Evolutionary conservation across 441 rosid species (phyloP), one percentile per base, ranked within the genome.

Genomic region (Mallotus repandus): DNA sequence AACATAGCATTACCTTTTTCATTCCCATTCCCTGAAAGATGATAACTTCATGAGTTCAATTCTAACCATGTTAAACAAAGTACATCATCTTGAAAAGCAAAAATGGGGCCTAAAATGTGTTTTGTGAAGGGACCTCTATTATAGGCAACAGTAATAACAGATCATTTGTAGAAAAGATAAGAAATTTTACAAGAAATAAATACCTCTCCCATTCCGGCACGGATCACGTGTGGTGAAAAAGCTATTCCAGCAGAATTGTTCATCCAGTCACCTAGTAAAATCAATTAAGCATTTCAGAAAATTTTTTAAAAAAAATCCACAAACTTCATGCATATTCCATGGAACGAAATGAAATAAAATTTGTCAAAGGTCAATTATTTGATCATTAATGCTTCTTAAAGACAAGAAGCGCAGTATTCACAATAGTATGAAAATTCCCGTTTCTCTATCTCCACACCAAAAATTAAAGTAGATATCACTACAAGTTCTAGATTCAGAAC

Each of bases 181-280:
- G 46, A 79, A 71, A 49, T 60, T 15, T 8, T 60, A 43, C 68
- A 73, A 62, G 41, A 69, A 68, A 72, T 25, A 49, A 8, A 74
- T 86, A 94, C 99, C 88, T 96, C 99, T 80, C 98, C 98, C 70
- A 83, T 89, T 84, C 81, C 96, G 54, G 91, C 82, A 48, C 80
- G 80, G 84, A 96, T 84, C 73, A 94, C 92, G 88, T 96, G 97
- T 13, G 98, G 98, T 56, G 99, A 81, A 88, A 96, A 96, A 38
- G 99, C 99, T 80, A 78, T 55, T 74, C 99, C 99, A 69, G 98
- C 99, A 14, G 98, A 94, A 81, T 71, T 85, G 81, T 91, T 92
- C 98, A 96, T 96, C 99, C 99, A 96, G 79, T 92, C 98, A 86
- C 99, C 99, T 96, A 71, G n/a, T 35, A 85, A 66, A 55, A 76